Base-by-base conservation (phyloP, 2,329 filamentous ascomycete species). In the Phaeosphaeria sp. region DNA sequence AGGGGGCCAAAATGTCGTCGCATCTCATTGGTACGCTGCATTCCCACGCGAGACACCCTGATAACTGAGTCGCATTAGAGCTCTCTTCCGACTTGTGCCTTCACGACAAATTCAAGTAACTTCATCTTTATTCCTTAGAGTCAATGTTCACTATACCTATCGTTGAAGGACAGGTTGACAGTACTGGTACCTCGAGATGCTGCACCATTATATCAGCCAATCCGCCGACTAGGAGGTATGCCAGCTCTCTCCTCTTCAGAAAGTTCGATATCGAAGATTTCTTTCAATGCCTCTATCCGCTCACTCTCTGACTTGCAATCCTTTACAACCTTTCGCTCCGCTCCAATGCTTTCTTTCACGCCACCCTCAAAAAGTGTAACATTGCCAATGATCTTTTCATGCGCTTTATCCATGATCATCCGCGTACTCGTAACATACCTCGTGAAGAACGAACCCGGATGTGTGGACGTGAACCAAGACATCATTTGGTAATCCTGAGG, bases 401-500 rank as follows among this genome's bases (percentile, higher is more conserved):
- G 2, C 0, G 44, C 41, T 17, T 62, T 52, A 25, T 62, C 56
- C 54, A 64, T 59, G 3, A 65, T 17, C 56, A 64, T 62, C 21
- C 21, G 56, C 0, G 54, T 65, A 33, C 57, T 56, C 2, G 60
- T 67, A 11, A 69, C 51, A 46, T 54, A 60, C 25, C 25, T 54
- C 1, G 63, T 67, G 17, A 67, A 69, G 49, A 65, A 69, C 0
- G 55, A 64, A 1, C 11, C 59, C 13, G 33, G 23, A 20, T 63
- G 44, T 15, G 65, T 66, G 25, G 65, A 67, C 6, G 66, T 69
- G 39, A 56, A 67, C 59, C 62, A 67, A 6, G 64, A 67, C 63
- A 69, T 67, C 25, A 69, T 56, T 30, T 64, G 54, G 21, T 67
- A 69, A 27, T 69, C 65, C 41, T 66, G 59, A 0, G 63, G 59